These are phyloP conservation scores for Ananas comosus DNA, from an alignment of 176 grass and related monocot species.

Conservation along the genomic window DNA sequence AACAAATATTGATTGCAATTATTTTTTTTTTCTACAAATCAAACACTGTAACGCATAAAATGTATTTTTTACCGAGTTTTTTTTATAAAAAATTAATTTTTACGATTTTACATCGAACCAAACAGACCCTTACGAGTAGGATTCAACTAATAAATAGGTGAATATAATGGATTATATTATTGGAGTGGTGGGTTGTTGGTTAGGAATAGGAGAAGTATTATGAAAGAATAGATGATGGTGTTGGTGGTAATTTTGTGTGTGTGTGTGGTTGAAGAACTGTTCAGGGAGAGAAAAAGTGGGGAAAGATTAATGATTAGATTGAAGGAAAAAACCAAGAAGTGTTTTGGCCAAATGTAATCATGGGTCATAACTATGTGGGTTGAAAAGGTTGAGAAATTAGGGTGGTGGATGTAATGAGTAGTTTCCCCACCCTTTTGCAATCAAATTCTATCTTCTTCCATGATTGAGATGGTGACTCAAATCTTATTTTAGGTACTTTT, in stretches of 20 bases:
- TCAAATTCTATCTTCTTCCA: background rate
- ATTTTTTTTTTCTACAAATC: too few species aligned
- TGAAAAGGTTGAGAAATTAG: conserved; percentile 1
- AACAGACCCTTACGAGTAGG: too few species aligned
- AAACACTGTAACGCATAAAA: too few species aligned
- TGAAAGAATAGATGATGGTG: conserved; percentile 7
- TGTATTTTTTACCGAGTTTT: too few species aligned
- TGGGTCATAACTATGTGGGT: conserved; percentile 21
- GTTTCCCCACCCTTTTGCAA: conserved; percentile 8
- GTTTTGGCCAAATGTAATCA: conserved; percentile 23
- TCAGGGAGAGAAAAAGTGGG: background rate
- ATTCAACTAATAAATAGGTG: too few species aligned
- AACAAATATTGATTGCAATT: too few species aligned
- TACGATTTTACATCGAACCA: too few species aligned
- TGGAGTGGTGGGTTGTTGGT: too few species aligned
- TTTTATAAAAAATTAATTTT: too few species aligned
- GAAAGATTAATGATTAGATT: conserved; percentile 27
- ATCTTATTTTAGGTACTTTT: too few species aligned
- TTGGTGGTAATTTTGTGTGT: conserved; percentile 12
- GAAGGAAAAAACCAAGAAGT: conserved; percentile 22
- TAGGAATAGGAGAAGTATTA: background rate
- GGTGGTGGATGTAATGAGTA: conserved; percentile 31
- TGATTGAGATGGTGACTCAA: too few species aligned
- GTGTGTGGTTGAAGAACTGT: conserved; percentile 5
- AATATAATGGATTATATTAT: too few species aligned